A percentile compares a stretch with the other conserved stretches of the same genome.
phyloP scores from a whole-genome alignment of 805 yeast genomes.

The Candida boleticola region DNA sequence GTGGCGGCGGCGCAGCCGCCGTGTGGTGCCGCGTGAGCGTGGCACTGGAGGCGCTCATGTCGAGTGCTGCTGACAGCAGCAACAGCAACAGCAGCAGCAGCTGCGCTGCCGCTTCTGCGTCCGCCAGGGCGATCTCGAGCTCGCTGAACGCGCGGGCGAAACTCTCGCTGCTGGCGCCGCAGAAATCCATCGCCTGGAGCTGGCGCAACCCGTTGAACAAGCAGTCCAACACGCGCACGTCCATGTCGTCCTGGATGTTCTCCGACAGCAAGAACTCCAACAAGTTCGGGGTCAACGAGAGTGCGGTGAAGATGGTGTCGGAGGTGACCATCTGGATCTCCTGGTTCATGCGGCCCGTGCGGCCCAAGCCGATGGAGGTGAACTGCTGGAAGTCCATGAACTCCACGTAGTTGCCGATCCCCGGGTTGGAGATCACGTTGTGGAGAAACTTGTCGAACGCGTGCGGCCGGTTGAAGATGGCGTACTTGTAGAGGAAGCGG shows the following conservation, averaged over 20 bases:
- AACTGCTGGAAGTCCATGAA: slow-evolving; percentile 85
- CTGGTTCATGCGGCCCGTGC: slow-evolving; percentile 86
- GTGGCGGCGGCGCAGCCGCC: slow-evolving; percentile 11
- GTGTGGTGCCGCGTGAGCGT: slow-evolving; percentile 4
- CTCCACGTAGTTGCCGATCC: slow-evolving; percentile 61
- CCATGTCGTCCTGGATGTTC: slow-evolving; percentile 80
- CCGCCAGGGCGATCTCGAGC: slow-evolving; percentile 21
- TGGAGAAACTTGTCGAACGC: slow-evolving; percentile 69
- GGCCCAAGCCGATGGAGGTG: slow-evolving; percentile 85
- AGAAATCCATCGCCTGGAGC: slow-evolving; percentile 75
- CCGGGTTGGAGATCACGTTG: slow-evolving; percentile 44
- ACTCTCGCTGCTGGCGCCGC: slow-evolving; percentile 73
- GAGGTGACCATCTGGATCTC: slow-evolving; percentile 89
- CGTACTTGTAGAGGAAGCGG: slow-evolving; percentile 61
- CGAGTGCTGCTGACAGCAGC: background rate
- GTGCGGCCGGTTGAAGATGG: slow-evolving; percentile 76
- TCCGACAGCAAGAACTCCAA: slow-evolving; percentile 82
- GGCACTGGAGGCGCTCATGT: slow-evolving; percentile 3
- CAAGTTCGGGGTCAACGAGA: slow-evolving; percentile 62
- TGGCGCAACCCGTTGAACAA: slow-evolving; percentile 54
- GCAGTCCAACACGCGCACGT: slow-evolving; percentile 50
- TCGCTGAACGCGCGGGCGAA: slow-evolving; percentile 60
- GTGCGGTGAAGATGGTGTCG: slow-evolving; percentile 62
- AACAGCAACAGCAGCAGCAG: background rate
- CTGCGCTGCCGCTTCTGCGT: background rate